Evolutionary conservation across 208 protist species (phyloP), one percentile per base, ranked within the genome.

Genomic region (Acanthamoeba divionensis): DNA sequence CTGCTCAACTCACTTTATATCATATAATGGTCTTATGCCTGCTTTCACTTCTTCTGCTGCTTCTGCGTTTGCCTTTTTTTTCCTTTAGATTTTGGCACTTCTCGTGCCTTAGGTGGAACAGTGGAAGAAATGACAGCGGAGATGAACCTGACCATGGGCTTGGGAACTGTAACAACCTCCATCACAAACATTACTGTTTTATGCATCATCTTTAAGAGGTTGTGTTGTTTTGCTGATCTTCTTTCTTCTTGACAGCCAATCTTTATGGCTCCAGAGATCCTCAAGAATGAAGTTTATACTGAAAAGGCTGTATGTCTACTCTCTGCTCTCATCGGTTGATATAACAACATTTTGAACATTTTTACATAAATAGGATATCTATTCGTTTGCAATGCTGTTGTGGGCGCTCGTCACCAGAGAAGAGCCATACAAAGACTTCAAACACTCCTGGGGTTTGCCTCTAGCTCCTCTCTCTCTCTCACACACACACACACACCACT

Each of bases 281-380:
- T 94, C 38, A 29, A 73, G 26, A 69, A 86, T 38, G 45, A 93
- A 48, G 48, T 75, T 45, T 95, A 95, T 45, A 92, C 91, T 1
- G 85, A 93, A 33, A 95, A 93, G 38, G 92, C 91, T 10, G 92
- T 38, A n/a, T n/a, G n/a, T n/a, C n/a, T n/a, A n/a, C n/a, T n/a
- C n/a, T n/a, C n/a, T n/a, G n/a, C n/a, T n/a, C n/a, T n/a, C n/a
- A n/a, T n/a, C n/a, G n/a, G n/a, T n/a, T n/a, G n/a, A n/a, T n/a
- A n/a, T n/a, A n/a, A n/a, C n/a, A n/a, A n/a, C n/a, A n/a, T n/a
- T n/a, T n/a, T n/a, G n/a, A n/a, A n/a, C n/a, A 41, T 41, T 41
- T 41, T 41, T 6, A 41, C 36, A 41, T 41, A 41, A 6, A 5
- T 62, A 29, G 54, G 54, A 29, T 5, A 5, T n/a, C 24, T n/a